Percentiles rank a stretch among this genome's conserved stretches.
Conservation (phyloP, 2,329 filamentous ascomycete genomes). For the Neofusicoccum parvum region DNA sequence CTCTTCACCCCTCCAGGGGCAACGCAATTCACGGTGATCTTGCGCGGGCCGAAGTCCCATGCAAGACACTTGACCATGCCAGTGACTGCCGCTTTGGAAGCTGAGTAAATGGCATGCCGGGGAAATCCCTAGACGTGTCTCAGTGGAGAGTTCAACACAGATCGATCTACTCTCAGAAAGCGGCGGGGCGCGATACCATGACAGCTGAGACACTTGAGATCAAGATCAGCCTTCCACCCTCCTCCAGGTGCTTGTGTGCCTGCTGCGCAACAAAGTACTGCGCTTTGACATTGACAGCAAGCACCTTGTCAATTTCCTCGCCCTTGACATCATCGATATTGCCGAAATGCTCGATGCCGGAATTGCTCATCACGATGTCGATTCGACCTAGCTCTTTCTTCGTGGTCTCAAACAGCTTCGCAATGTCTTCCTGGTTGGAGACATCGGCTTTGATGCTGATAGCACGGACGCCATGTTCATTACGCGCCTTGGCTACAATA, state of each 20-base stretch:
- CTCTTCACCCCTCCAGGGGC: conserved; percentile 88
- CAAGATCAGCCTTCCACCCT: conserved; percentile 24
- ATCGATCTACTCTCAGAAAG: background rate
- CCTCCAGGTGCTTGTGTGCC: conserved; percentile 24
- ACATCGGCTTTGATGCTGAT: conserved; percentile 37
- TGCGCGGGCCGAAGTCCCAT: conserved; percentile 46
- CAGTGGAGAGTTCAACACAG: background rate
- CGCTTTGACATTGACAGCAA: conserved; percentile 62
- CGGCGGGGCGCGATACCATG: conserved; percentile 23
- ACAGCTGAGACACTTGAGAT: conserved; percentile 25
- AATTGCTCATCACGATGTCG: conserved; percentile 56
- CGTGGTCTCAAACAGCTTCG: conserved; percentile 37
- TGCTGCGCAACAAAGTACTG: conserved; percentile 32
- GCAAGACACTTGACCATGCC: conserved; percentile 15
- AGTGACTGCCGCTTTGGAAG: conserved; percentile 5
- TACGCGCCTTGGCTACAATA: conserved; percentile 27
- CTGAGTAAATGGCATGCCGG: conserved; percentile 3
- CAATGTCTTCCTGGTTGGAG: conserved; percentile 33
- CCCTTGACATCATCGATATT: conserved; percentile 56
- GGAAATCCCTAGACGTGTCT: background rate
- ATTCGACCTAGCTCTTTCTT: conserved; percentile 45
- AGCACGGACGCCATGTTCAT: conserved; percentile 43
- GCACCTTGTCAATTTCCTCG: conserved; percentile 71
- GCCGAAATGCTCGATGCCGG: conserved; percentile 67
- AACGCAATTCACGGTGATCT: conserved; percentile 84